Percentiles rank a stretch among this genome's conserved stretches.
These are phyloP conservation scores for Ampelocalamus luodianensis DNA, from an alignment of 176 grass and related monocot genomes.

Conservation along the genomic window DNA sequence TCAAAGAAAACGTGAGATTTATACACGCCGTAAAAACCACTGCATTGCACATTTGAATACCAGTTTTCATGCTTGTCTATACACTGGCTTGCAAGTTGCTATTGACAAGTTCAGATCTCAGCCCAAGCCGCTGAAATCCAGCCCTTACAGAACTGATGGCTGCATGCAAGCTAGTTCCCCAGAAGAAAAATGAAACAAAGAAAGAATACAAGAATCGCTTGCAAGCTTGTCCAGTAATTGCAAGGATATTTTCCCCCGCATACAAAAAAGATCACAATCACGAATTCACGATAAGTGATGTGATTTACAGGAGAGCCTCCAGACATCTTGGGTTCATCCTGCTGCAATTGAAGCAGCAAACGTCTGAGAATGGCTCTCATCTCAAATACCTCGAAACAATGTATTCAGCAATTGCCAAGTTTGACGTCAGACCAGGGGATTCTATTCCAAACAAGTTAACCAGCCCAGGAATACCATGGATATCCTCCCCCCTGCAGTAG, in stretches of 20 bases:
- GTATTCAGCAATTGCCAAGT: slow-evolving; percentile 78
- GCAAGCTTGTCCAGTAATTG: background rate
- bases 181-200: background rate
- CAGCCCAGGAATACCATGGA: slow-evolving; percentile 74
- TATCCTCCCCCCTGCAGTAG: slow-evolving; percentile 68
- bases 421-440: slow-evolving; percentile 90
- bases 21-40: background rate
- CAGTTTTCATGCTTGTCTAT: background rate
- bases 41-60: background rate
- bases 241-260: background rate
- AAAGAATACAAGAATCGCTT: background rate
- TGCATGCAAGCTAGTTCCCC: background rate
- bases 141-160: background rate
- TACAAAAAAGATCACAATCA: background rate
- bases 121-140: background rate
- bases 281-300: background rate
- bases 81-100: background rate
- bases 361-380: slow-evolving; percentile 13
- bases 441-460: slow-evolving; percentile 94
- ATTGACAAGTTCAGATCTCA: background rate
- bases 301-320: background rate
- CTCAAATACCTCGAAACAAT: slow-evolving; percentile 59
- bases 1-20: background rate
- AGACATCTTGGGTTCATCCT: background rate
- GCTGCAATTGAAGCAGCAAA: background rate